Evolutionary conservation across 139 green algal species (phyloP).

Genomic region (Choricystis sp.): DNA sequence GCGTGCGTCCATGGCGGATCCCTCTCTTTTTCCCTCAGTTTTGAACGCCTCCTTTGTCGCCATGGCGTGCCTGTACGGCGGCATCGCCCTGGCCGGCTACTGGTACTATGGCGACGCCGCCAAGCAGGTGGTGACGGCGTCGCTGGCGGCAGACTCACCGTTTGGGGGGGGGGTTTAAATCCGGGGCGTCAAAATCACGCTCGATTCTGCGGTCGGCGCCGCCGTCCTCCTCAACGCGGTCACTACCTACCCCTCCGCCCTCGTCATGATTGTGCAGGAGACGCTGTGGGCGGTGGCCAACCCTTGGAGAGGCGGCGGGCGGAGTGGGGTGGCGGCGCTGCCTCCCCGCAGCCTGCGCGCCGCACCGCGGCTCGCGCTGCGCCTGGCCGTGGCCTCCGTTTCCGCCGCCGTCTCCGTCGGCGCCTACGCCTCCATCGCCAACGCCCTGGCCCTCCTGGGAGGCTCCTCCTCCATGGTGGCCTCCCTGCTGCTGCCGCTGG

Average conservation of each 20-base stretch:
- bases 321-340: neutral
- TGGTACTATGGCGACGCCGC: conserved; percentile 28
- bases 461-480: conserved; percentile 22
- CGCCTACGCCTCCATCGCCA: conserved; percentile 1
- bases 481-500: conserved; percentile 25
- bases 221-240: conserved; percentile 22
- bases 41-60: conserved; percentile 15
- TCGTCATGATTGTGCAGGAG: conserved; percentile 29
- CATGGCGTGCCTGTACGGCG: conserved; percentile 25
- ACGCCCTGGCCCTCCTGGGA: conserved; percentile 5
- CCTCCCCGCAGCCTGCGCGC: neutral
- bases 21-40: conserved; percentile 11
- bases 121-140: conserved; percentile 14
- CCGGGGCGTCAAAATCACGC: too few relatives aligned
- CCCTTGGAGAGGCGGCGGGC: neutral
- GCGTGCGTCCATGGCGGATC: conserved; percentile 23
- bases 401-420: neutral
- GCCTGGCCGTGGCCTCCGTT: neutral
- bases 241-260: conserved; percentile 18
- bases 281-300: neutral
- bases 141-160: conserved; percentile 20
- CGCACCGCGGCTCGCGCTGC: conserved; percentile 1
- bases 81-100: conserved; percentile 16
- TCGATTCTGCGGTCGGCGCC: conserved; percentile 35
- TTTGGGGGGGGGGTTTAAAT: conserved; percentile 3